Base-by-base conservation (phyloP, 2,329 filamentous ascomycete species). In the Arthroderma sp. region DNA sequence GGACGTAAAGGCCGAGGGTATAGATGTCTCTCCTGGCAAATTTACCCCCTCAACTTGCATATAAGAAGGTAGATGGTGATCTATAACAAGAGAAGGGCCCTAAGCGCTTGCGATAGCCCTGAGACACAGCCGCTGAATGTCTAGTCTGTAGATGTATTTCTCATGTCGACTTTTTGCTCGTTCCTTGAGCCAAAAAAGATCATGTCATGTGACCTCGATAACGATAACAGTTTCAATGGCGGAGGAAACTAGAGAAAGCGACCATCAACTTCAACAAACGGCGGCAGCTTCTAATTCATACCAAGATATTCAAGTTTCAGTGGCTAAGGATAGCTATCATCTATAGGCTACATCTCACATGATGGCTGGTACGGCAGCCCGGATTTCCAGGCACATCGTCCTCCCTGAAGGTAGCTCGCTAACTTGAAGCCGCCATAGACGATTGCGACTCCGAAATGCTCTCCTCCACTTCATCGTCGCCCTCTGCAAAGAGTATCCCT, bases 401-500 rank as follows among this genome's bases (percentile, higher is more conserved):
- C n/a, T n/a, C n/a, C n/a, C n/a, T n/a, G 41, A 1, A 19, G 25
- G n/a, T 25, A 31, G 17, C 39, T 43, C 39, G 44, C 44, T 51
- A 31, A 51, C n/a, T 9, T 38, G 15, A 38, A n/a, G 15, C 2
- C 8, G 13, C 2, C 6, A 7, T 11, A 31, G 44, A 51, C 44
- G 44, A 51, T 5, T 51, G 31, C 25, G 79, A 81, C 70, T 79
- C 76, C 31, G 77, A 76, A 59, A 81, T 81, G 79, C 73, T 76
- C 60, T 79, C 76, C 47, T 51, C 44, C 4, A 51, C 44, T 19
- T 51, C 44, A n/a, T 74, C 74, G 13, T 68, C 70, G 25, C 71
- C 71, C 54, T 69, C 69, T 41, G 68, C 71, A 52, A 65, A 66
- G 5, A 60, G 65, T 44, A 73, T 75, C 57, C 66, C 73, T 44